These are phyloP conservation scores for Sarocladium oryzae DNA, from an alignment of 2,329 filamentous ascomycete genomes.

Conservation along the genomic window DNA sequence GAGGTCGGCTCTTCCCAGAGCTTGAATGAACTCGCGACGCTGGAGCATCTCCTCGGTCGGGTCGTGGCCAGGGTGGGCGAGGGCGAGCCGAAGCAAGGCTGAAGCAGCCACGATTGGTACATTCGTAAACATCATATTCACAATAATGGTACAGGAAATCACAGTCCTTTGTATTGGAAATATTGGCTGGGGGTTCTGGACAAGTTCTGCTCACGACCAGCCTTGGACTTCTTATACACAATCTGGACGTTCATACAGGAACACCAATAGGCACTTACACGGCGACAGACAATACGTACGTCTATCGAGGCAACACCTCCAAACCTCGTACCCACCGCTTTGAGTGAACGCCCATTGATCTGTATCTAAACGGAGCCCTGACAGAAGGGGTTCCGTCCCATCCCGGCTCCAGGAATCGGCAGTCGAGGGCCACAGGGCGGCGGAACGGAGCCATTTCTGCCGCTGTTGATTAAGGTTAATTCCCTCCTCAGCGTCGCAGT, in stretches of 20 bases:
- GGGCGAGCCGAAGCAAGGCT: slow-evolving; percentile 21
- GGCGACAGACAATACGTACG: background rate
- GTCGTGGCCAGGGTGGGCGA: slow-evolving; percentile 44
- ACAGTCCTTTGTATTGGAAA: background rate
- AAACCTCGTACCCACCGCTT: too few relatives aligned
- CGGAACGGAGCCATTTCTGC: slow-evolving; percentile 5
- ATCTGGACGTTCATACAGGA: background rate
- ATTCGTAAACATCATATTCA: background rate
- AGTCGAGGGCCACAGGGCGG: background rate
- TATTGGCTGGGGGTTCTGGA: background rate
- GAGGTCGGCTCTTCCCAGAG: slow-evolving; percentile 33
- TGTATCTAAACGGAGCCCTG: background rate
- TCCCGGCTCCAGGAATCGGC: slow-evolving; percentile 6
- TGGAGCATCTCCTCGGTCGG: slow-evolving; percentile 40
- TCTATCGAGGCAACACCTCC: too few relatives aligned
- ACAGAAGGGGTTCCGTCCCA: too few relatives aligned
- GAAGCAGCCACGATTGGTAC: background rate
- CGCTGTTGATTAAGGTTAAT: slow-evolving; percentile 9
- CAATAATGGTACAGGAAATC: background rate
- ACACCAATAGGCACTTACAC: background rate
- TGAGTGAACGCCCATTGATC: background rate
- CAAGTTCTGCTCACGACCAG: background rate
- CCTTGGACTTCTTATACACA: background rate
- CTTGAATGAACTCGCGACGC: slow-evolving; percentile 37
- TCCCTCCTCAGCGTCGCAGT: background rate